A percentile compares a stretch with the other conserved stretches of the same genome.
phyloP scores from a whole-genome alignment of 805 yeast species.

The Wickerhamiella australiensis region DNA sequence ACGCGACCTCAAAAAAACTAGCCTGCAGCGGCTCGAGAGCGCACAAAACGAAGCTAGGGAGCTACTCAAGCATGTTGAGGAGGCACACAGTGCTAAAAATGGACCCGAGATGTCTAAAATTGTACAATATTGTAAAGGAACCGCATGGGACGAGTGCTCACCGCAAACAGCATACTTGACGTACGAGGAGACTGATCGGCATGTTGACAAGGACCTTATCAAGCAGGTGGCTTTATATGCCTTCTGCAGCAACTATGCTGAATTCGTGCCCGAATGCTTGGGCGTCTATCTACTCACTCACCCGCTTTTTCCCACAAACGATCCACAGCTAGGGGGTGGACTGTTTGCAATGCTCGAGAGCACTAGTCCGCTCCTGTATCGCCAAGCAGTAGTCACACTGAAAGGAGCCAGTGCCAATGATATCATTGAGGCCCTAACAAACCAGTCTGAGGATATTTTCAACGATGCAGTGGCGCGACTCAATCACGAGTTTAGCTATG shows the following conservation, averaged over 20 bases:
- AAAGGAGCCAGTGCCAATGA: conserved; percentile 55
- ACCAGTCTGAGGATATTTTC: conserved; percentile 49
- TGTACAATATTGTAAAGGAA: conserved; percentile 17
- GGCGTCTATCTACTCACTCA: conserved; percentile 71
- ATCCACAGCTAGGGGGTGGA: conserved; percentile 30
- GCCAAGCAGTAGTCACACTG: conserved; percentile 75
- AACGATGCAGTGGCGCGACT: conserved; percentile 56
- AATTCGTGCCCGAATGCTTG: conserved; percentile 39
- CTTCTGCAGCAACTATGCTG: conserved; percentile 24
- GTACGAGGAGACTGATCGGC: conserved; percentile 54
- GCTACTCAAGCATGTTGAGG: conserved; percentile 31
- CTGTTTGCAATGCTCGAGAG: conserved; percentile 42
- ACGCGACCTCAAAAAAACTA: conserved; percentile 9
- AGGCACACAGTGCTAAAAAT: conserved; percentile 31
- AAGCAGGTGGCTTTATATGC: conserved; percentile 35
- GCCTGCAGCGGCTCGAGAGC: conserved; percentile 32
- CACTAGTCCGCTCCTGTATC: conserved; percentile 48
- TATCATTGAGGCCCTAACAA: conserved; percentile 47
- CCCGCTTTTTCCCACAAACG: conserved; percentile 62
- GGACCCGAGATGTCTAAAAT: conserved; percentile 16
- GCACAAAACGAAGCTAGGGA: conserved; percentile 28
- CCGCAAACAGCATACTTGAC: conserved; percentile 32
- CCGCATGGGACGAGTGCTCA: conserved; percentile 20
- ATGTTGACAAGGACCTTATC: conserved; percentile 49
- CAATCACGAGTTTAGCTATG: conserved; percentile 49